These are phyloP conservation scores for Thuja plicata DNA, from an alignment of 83 land plant species.

Conservation along the genomic window DNA sequence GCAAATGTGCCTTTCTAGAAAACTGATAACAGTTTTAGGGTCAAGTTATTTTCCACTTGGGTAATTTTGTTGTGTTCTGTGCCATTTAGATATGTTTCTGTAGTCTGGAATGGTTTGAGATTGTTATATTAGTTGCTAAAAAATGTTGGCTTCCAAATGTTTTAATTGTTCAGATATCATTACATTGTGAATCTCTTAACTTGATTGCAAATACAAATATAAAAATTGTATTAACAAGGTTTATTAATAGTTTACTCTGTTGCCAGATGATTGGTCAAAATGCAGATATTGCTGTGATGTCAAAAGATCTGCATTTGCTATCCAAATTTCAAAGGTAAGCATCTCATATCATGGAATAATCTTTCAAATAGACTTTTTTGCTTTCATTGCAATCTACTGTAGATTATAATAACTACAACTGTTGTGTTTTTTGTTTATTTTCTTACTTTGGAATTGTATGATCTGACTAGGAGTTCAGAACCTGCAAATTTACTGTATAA, in stretches of 20 bases:
- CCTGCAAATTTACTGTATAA: background rate
- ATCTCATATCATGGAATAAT: background rate
- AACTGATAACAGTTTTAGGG: background rate
- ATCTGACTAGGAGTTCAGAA: background rate
- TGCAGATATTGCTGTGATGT: background rate
- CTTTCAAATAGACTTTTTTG: background rate
- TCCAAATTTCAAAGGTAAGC: background rate
- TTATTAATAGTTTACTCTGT: background rate
- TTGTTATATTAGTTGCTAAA: background rate
- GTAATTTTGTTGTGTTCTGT: background rate
- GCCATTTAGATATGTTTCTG: background rate
- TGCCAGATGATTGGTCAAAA: background rate
- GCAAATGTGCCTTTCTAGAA: background rate
- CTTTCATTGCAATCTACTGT: background rate
- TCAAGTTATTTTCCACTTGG: background rate
- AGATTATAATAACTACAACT: background rate
- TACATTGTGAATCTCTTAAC: background rate
- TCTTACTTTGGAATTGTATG: background rate
- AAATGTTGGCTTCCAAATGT: background rate
- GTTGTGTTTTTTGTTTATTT: too few relatives aligned
- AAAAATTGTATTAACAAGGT: background rate
- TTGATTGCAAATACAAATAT: background rate
- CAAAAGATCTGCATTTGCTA: background rate
- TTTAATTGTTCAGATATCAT: background rate
- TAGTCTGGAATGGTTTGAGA: background rate